Evolutionary conservation across 495 filamentous ascomycete species (phyloP).

Genomic region (Sporormia fimetaria): DNA sequence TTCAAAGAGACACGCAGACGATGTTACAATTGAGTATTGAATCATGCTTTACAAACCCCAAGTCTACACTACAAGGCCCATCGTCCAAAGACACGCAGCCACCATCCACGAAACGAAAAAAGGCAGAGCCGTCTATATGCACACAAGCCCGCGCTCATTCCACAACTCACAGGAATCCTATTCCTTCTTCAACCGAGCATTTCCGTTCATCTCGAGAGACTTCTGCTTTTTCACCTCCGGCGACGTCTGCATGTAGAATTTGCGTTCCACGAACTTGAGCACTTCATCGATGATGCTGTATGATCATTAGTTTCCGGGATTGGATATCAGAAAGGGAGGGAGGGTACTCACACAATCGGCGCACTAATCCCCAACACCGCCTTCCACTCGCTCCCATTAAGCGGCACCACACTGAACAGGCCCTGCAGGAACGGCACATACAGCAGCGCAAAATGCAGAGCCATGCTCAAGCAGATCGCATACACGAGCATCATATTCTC

Average conservation of each 20-base stretch:
- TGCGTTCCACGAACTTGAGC: slow-evolving; percentile 73
- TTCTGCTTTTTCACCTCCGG: no score
- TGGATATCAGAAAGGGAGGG: background rate
- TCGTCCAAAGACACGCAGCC: no score
- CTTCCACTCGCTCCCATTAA: slow-evolving; percentile 86
- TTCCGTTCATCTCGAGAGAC: no score
- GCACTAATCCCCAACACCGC: slow-evolving; percentile 80
- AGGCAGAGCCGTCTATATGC: no score
- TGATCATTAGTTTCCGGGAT: background rate
- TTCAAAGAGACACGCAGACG: no score
- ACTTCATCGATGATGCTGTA: slow-evolving; percentile 75
- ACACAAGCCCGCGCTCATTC: no score
- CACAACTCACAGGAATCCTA: no score
- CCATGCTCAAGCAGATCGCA: slow-evolving; percentile 90
- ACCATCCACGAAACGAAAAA: no score
- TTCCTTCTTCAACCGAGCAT: no score
- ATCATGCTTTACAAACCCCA: no score
- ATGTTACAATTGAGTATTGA: no score
- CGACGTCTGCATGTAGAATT: slow-evolving; percentile 33
- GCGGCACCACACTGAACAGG: slow-evolving; percentile 82
- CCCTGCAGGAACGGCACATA: slow-evolving; percentile 84
- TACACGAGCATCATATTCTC: slow-evolving; percentile 96
- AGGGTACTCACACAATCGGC: slow-evolving; percentile 75
- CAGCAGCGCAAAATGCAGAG: slow-evolving; percentile 83
- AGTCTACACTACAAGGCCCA: no score